Base-by-base conservation (phyloP, 495 filamentous ascomycete species). In the Tuber calosporum region DNA sequence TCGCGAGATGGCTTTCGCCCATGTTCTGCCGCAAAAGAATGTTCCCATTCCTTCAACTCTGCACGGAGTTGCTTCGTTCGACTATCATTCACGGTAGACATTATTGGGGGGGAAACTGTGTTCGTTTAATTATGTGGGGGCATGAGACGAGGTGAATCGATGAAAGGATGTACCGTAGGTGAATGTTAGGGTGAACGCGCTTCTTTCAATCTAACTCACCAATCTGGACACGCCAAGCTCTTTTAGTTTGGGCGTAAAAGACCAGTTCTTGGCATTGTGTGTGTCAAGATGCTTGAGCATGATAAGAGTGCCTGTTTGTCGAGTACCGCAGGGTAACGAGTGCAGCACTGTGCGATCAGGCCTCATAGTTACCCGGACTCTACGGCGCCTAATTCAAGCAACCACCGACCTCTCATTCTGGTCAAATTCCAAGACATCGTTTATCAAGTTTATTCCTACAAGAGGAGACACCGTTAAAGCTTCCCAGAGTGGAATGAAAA, bases 1-100 rank as follows among this genome's bases (percentile, higher is more conserved):
- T 90, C 88, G 48, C 93, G 90, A 30, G 86, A 85, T 19, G 95
- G 90, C 84, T 96, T 97, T 69, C 85, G 86, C 22, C 93, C 93
- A 80, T 97, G 87, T 1, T 84, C 83, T 34, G 84, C 83, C 2
- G 91, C 87, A 84, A 95, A 97, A 8, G 87, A 83, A 77, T 87
- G 88, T 82, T 99, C 94, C 90, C 93, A 99, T 80, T 86, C 83
- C 82, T 97, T 99, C 41, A 99, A 83, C 75, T 96, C 91, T 15
- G 85, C 84, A 5, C 92, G 89, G 36, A 97, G 82, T 40, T 71
- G 42, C 42, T 40, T 58, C n/a, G 72, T 72, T 62, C 53, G 53
- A 62, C 34, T 62, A 19, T 19, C 53, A 6, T 62, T 26, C 26
- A 34, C 53, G 26, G 30, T 34, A 17, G 53, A 34, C 53, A 62